Evolutionary conservation across 2,329 filamentous ascomycete genomes (phyloP), one percentile per base, ranked within the genome.

Genomic region (Albophoma yamanashiensis): DNA sequence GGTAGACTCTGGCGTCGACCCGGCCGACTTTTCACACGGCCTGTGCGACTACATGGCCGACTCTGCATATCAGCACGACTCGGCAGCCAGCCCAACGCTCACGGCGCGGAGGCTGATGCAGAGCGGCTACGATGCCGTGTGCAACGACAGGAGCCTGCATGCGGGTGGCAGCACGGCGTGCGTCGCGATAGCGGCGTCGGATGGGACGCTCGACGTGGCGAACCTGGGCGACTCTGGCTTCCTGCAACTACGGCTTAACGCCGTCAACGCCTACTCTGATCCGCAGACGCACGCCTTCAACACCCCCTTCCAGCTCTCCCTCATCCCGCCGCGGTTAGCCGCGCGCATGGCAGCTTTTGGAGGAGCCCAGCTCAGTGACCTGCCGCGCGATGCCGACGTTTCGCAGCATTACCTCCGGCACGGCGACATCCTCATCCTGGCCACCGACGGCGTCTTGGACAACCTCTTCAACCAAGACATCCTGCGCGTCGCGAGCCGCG

Each of bases 261-360:
- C 89, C 17, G 89, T 99, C 39, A 88, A 94, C 72, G 84, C 88
- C 60, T 88, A 86, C 69, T 96, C 92, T 2, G 83, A 87, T 56
- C 89, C 91, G 31, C 94, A 99, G 74, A 97, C 92, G 0, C 94
- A 99, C 73, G 92, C 88, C 52, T 99, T 99, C 82, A 99, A 99
- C 74, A 97, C 94, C 0, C 94, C 94, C 0, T 99, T 90, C 70
- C 94, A 99, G 73, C 83, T 99, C 47, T 93, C 91, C 59, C 86
- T 96, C 58, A 87, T 97, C 9, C 93, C 94, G 0, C 84, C 88
- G 4, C 85, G 83, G 66, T 87, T 96, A 75, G 82, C 91, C 60
- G 84, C 86, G 27, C 89, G 94, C 67, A 88, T 92, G 67, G 85
- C 87, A 15, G 84, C 91, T 36, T 97, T 96, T 72, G 93, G 93